Percentiles rank a stretch among this genome's conserved stretches.
phyloP scores from a whole-genome alignment of 805 yeast genomes.

The Wickerhamomyces xylosicus region DNA sequence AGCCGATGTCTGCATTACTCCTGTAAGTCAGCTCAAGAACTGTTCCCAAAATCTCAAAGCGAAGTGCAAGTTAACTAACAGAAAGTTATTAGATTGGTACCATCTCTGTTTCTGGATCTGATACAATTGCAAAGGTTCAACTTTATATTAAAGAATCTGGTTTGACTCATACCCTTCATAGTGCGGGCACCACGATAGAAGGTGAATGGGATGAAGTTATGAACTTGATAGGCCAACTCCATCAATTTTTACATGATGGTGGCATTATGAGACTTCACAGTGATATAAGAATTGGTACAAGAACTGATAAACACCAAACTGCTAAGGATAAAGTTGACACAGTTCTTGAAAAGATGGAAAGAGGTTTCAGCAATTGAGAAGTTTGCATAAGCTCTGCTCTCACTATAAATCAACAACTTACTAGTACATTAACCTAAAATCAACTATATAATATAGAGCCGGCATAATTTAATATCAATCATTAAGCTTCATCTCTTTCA shows the following conservation, averaged over 20 bases:
- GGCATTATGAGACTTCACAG: constrained; percentile 77
- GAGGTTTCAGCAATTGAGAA: too few species aligned
- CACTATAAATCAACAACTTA: too few species aligned
- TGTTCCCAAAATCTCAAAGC: too few species aligned
- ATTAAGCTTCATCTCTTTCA: too few species aligned
- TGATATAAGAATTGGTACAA: constrained; percentile 80
- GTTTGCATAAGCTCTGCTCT: too few species aligned
- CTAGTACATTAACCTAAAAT: too few species aligned
- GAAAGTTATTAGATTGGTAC: constrained; percentile 71
- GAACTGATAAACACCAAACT: constrained; percentile 63
- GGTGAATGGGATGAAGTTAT: constrained; percentile 92
- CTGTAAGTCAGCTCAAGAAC: too few species aligned
- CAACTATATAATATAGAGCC: too few species aligned
- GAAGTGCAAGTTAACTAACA: too few species aligned
- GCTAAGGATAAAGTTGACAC: constrained; percentile 64
- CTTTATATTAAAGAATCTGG: constrained; percentile 49
- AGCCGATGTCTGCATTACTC: too few species aligned
- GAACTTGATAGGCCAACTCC: constrained; percentile 68
- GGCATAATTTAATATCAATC: too few species aligned
- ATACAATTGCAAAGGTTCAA: constrained; percentile 67
- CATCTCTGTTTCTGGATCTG: constrained; percentile 65
- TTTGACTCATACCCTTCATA: constrained; percentile 63
- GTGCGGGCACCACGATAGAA: constrained; percentile 86
- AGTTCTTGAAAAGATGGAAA: constrained; percentile 42
- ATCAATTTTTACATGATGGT: constrained; percentile 55